Conservation (phyloP, 371 early-diverging fungal genomes). For the Mortierella sp. region DNA sequence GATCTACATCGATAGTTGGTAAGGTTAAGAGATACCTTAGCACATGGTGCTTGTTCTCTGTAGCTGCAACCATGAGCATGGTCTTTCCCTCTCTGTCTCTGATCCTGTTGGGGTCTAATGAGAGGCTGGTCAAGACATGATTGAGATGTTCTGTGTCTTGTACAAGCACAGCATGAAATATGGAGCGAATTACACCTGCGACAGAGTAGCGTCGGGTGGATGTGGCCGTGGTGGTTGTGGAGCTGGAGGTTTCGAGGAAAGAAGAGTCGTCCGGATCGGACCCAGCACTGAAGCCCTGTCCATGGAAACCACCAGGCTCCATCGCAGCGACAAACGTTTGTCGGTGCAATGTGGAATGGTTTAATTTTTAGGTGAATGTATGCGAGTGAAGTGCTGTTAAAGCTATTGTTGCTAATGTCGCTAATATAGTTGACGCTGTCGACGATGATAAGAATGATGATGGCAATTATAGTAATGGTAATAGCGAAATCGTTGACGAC, state of each 20-base stretch:
- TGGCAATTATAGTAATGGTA: not conserved
- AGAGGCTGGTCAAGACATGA: conserved; percentile 41
- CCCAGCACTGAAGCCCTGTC: conserved; percentile 9
- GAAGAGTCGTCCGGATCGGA: conserved; percentile 37
- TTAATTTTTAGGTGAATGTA: not conserved
- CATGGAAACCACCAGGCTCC: conserved; percentile 36
- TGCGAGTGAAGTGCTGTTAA: not conserved
- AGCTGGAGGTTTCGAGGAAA: conserved; percentile 31
- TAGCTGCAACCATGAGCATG: conserved; percentile 55
- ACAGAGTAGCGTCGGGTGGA: conserved; percentile 37
- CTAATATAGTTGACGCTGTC: not conserved
- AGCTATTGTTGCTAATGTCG: not conserved
- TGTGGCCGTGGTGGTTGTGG: conserved; percentile 24
- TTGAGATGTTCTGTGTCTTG: conserved; percentile 51
- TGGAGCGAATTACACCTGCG: conserved; percentile 50
- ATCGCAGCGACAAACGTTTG: conserved; percentile 26
- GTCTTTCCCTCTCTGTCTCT: conserved; percentile 47
- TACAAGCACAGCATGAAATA: conserved; percentile 56
- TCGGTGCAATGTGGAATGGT: conserved; percentile 8
- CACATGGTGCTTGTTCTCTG: conserved; percentile 53
- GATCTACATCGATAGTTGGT: conserved; percentile 30
- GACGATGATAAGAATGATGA: too few species aligned
- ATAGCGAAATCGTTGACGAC: not conserved
- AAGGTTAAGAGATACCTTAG: conserved; percentile 43
- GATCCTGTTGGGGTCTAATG: conserved; percentile 41